A percentile compares a stretch with the other conserved stretches of the same genome.
These are phyloP conservation scores for Aspergillus eucalypticola DNA, from an alignment of 2,329 filamentous ascomycete species.

Conservation along the genomic window DNA sequence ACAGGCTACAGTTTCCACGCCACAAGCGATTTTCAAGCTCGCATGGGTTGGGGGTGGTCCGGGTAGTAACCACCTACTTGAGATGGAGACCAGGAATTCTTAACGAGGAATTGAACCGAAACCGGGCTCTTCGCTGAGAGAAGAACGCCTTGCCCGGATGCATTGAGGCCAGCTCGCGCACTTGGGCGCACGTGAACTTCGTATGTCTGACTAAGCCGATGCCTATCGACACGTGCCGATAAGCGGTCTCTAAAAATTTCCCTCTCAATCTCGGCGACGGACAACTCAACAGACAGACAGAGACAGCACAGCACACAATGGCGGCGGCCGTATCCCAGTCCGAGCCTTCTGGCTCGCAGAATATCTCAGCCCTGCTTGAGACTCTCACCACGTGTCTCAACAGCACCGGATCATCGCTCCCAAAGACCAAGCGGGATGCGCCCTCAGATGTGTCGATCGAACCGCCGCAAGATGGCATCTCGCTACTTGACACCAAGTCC, in stretches of 20 bases:
- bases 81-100: neutral
- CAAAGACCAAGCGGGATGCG: conserved; percentile 30
- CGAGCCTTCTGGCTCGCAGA: conserved; percentile 25
- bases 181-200: conserved; percentile 21
- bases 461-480: conserved; percentile 83
- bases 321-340: conserved; percentile 23
- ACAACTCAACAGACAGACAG: neutral
- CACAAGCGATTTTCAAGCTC: conserved; percentile 9
- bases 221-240: conserved; percentile 27
- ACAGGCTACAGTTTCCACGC: conserved; percentile 24
- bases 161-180: conserved; percentile 20
- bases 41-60: conserved; percentile 11
- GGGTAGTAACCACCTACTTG: neutral
- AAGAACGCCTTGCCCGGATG: neutral
- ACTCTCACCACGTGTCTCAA: conserved; percentile 38
- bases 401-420: conserved; percentile 38
- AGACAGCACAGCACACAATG: conserved; percentile 23
- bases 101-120: neutral
- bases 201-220: conserved; percentile 5
- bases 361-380: conserved; percentile 35
- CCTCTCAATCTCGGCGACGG: conserved; percentile 5
- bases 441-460: conserved; percentile 67
- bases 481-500: conserved; percentile 92
- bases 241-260: conserved; percentile 25
- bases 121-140: neutral